These are phyloP conservation scores for Xylaria scruposa DNA, from an alignment of 495 filamentous ascomycete genomes.

Conservation along the genomic window DNA sequence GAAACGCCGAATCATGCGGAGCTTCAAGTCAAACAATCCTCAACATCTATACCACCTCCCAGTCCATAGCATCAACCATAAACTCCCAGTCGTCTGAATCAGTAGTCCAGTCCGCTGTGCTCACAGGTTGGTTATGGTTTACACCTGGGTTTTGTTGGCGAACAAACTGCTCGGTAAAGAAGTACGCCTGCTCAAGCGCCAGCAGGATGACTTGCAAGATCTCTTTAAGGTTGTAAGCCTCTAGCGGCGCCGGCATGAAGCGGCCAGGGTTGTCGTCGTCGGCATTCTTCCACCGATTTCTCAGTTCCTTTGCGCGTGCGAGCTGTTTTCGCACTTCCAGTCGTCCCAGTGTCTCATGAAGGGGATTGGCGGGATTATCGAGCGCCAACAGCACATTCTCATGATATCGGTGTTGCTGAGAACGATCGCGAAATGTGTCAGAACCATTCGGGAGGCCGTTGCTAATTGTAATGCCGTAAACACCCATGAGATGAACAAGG, in stretches of 20 bases:
- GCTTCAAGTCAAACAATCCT: neutral
- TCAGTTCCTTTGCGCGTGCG: constrained; percentile 65
- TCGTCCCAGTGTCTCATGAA: constrained; percentile 57
- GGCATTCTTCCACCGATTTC: constrained; percentile 72
- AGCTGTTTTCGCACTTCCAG: constrained; percentile 57
- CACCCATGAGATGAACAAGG: constrained; percentile 64
- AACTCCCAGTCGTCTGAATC: constrained; percentile 61
- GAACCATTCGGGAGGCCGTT: neutral
- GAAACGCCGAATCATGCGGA: neutral
- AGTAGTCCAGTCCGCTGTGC: constrained; percentile 23
- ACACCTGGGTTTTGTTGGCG: constrained; percentile 41
- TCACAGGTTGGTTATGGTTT: constrained; percentile 16
- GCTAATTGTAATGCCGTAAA: constrained; percentile 56
- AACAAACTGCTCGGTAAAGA: constrained; percentile 40
- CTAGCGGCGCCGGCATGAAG: constrained; percentile 49
- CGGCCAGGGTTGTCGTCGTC: constrained; percentile 45
- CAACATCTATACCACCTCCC: constrained; percentile 58
- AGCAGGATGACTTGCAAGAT: constrained; percentile 55
- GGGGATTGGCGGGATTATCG: constrained; percentile 54
- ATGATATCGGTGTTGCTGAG: constrained; percentile 61
- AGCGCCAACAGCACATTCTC: constrained; percentile 67
- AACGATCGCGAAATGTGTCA: constrained; percentile 15
- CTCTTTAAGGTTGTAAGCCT: constrained; percentile 61
- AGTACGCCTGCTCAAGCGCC: constrained; percentile 48
- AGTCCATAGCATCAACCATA: constrained; percentile 72